A percentile compares a stretch with the other conserved stretches of the same genome.
phyloP scores from a whole-genome alignment of 163 green algal species.

The Chlamydomonas reinhardtii region DNA sequence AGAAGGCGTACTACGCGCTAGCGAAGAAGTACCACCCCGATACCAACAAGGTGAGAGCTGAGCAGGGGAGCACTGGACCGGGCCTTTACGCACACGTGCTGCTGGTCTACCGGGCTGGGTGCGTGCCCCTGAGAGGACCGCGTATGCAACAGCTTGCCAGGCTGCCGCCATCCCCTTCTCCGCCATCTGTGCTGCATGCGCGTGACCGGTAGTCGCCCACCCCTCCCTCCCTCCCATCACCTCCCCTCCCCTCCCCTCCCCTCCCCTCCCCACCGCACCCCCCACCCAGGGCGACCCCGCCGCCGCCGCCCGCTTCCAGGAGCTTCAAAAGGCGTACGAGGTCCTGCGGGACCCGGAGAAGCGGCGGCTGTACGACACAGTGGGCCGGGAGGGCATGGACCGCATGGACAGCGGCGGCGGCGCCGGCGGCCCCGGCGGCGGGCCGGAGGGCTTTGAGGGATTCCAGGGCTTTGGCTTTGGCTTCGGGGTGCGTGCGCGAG shows the following conservation, averaged over 20 bases:
- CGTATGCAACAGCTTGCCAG: no score
- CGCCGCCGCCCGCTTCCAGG: constrained; percentile 88
- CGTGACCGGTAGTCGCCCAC: background rate
- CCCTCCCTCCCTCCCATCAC: background rate
- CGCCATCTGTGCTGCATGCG: no score
- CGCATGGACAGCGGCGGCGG: constrained; percentile 67
- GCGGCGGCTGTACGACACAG: constrained; percentile 70
- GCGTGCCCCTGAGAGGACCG: no score
- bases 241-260: background rate
- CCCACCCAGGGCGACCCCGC: constrained; percentile 68
- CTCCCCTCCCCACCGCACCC: background rate
- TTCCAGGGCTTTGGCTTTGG: constrained; percentile 34
- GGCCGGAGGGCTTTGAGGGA: constrained; percentile 29
- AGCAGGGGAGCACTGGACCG: background rate
- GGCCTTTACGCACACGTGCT: no score
- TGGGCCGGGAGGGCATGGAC: constrained; percentile 79
- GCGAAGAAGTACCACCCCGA: constrained; percentile 96
- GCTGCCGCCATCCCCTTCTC: no score
- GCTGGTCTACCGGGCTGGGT: no score
- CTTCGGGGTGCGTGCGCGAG: constrained; percentile 33
- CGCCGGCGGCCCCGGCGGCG: constrained; percentile 21
- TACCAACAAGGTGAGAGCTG: constrained; percentile 84
- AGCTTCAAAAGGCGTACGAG: constrained; percentile 93
- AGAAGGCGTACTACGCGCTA: constrained; percentile 93
- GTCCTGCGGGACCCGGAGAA: constrained; percentile 91